Evolutionary conservation across 192 early-diverging fungal species (phyloP).

Genomic region (Backusella luteola): DNA sequence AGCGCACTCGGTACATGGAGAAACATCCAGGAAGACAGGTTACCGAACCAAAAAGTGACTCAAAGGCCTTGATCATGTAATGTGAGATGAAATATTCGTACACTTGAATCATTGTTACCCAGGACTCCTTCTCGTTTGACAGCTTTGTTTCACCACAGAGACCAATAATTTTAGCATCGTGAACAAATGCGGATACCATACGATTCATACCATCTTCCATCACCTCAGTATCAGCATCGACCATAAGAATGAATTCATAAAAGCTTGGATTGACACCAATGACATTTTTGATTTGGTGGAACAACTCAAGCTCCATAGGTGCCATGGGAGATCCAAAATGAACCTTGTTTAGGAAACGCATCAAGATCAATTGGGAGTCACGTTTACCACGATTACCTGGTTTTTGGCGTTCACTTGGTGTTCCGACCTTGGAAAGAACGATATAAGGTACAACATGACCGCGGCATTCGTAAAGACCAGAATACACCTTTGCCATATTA

Average conservation of each 20-base stretch:
- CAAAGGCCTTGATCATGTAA: slow-evolving; percentile 94
- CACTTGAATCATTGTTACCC: slow-evolving; percentile 98
- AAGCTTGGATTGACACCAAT: slow-evolving; percentile 94
- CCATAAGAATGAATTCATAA: slow-evolving; percentile 96
- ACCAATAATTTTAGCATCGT: slow-evolving; percentile 90
- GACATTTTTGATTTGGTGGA: slow-evolving; percentile 97
- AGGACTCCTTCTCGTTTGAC: slow-evolving; percentile 88
- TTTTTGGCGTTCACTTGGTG: slow-evolving; percentile 71
- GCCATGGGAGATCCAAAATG: slow-evolving; percentile 92
- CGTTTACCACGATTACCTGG: slow-evolving; percentile 98
- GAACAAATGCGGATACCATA: slow-evolving; percentile 85
- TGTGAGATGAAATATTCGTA: slow-evolving; percentile 99
- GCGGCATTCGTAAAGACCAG: slow-evolving; percentile 86
- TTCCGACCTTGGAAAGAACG: slow-evolving; percentile 90
- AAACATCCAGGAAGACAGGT: slow-evolving; percentile 99
- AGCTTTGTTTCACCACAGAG: slow-evolving; percentile 96
- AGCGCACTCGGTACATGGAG: slow-evolving; percentile 95
- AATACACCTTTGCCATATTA: slow-evolving; percentile 96
- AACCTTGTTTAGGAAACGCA: slow-evolving; percentile 97
- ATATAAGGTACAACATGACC: slow-evolving; percentile 91
- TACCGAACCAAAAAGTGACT: slow-evolving; percentile 94
- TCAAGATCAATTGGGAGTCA: slow-evolving; percentile 95
- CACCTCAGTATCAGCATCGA: slow-evolving; percentile 96
- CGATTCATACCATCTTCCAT: slow-evolving; percentile 85
- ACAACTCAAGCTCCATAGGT: slow-evolving; percentile 95